Percentiles rank a stretch among this genome's conserved stretches.
Evolutionary conservation across 2,329 filamentous ascomycete genomes (phyloP).

Genomic region (Penicillium sp.): DNA sequence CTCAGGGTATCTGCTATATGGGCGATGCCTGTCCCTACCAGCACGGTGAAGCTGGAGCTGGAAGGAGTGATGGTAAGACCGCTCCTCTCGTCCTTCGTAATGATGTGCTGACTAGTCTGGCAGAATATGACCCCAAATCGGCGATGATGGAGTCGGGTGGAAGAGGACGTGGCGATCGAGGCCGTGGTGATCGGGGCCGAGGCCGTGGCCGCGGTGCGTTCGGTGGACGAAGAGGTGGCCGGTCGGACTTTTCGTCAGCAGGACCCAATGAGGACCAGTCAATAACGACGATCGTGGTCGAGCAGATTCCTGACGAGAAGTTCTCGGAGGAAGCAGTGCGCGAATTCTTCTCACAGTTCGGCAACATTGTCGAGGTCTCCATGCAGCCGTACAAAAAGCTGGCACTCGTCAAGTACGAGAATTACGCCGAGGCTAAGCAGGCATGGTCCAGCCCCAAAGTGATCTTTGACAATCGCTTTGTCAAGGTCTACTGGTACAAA

Average conservation of each 20-base stretch:
- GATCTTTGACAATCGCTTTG: conserved; percentile 61
- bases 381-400: conserved; percentile 52
- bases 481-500: conserved; percentile 61
- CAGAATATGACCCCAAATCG: conserved; percentile 54
- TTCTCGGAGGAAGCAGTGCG: conserved; percentile 52
- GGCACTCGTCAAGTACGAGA: conserved; percentile 53
- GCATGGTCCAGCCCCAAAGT: conserved; percentile 59
- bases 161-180: conserved; percentile 20
- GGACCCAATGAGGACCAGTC: conserved; percentile 52
- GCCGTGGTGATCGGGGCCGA: conserved; percentile 37
- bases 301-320: conserved; percentile 57
- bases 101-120: conserved; percentile 4
- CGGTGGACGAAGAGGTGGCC: conserved; percentile 38
- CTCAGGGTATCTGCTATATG: conserved; percentile 54
- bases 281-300: conserved; percentile 55
- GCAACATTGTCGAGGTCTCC: conserved; percentile 51
- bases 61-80: conserved; percentile 34
- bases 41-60: conserved; percentile 47
- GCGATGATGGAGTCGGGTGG: conserved; percentile 34
- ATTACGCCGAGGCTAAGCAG: conserved; percentile 48
- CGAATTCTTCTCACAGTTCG: conserved; percentile 57
- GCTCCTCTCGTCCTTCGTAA: neutral
- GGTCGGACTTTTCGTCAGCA: conserved; percentile 52
- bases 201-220: conserved; percentile 43
- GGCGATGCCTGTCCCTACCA: conserved; percentile 56